A percentile compares a stretch with the other conserved stretches of the same genome.
Evolutionary conservation across 768 basidiomycete genomes (phyloP).

Genomic region (Mycena vulgaris): DNA sequence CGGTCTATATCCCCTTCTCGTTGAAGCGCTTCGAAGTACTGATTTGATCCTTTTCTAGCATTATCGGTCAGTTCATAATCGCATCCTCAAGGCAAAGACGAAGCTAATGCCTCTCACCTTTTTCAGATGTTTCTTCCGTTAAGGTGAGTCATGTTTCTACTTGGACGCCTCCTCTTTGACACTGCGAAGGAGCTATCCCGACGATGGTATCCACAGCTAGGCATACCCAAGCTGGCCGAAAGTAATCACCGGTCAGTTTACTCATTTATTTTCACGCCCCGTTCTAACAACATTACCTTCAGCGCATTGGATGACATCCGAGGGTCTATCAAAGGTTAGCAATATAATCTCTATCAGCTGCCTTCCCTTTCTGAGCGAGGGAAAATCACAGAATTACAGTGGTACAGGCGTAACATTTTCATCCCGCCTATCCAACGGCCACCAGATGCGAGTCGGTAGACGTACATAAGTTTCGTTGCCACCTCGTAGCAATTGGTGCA

Average conservation of each 20-base stretch:
- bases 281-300: constrained; percentile 1
- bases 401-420: constrained; percentile 87
- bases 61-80: constrained; percentile 37
- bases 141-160: constrained; percentile 62
- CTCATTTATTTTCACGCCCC: background rate
- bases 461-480: background rate
- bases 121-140: constrained; percentile 85
- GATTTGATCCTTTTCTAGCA: constrained; percentile 26
- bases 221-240: constrained; percentile 52
- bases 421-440: constrained; percentile 46
- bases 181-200: constrained; percentile 74
- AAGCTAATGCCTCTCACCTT: background rate
- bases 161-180: background rate
- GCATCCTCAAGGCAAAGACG: background rate
- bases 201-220: constrained; percentile 74
- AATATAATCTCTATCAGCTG: background rate
- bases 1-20: constrained; percentile 60
- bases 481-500: too few relatives aligned
- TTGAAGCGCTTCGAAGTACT: constrained; percentile 8
- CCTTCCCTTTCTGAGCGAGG: background rate
- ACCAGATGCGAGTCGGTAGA: background rate
- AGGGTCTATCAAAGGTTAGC: constrained; percentile 78
- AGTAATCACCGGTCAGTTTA: constrained; percentile 70
- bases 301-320: constrained; percentile 90
- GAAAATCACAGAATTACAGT: constrained; percentile 73